Evolutionary conservation across 2,329 filamentous ascomycete species (phyloP).

Genomic region (Fonsecaea monophora): DNA sequence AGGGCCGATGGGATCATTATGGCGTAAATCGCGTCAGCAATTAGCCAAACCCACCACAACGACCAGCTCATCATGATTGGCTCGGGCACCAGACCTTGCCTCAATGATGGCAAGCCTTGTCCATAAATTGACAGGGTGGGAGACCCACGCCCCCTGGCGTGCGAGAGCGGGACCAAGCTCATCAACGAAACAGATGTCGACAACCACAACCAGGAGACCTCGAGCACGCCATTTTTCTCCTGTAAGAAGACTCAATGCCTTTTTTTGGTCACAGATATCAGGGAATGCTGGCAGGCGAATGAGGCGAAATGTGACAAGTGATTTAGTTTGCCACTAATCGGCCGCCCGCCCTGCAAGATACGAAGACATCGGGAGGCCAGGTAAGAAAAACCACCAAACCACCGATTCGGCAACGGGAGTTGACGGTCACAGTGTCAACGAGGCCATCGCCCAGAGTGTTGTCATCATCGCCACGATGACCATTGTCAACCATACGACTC

Average conservation of each 20-base stretch:
- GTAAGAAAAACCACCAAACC: background rate
- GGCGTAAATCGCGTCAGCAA: slow-evolving; percentile 29
- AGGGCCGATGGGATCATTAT: slow-evolving; percentile 27
- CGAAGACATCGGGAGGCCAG: background rate
- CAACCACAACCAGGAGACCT: background rate
- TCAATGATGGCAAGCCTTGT: background rate
- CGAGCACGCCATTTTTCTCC: slow-evolving; percentile 27
- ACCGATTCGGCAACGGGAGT: background rate
- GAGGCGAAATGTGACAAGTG: background rate
- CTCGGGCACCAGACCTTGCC: slow-evolving; percentile 1
- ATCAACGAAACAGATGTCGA: slow-evolving; percentile 24
- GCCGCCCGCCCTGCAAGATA: background rate
- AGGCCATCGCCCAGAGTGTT: background rate
- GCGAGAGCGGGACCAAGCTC: background rate
- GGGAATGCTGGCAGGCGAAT: background rate
- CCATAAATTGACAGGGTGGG: slow-evolving; percentile 20
- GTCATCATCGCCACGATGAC: background rate
- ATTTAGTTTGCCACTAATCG: background rate
- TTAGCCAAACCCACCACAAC: slow-evolving; percentile 9
- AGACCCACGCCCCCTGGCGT: slow-evolving; percentile 10
- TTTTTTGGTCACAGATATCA: background rate
- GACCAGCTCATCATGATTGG: slow-evolving; percentile 18
- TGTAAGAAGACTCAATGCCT: slow-evolving; percentile 12
- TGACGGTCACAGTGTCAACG: background rate
- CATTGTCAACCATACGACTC: background rate